A percentile compares a stretch with the other conserved stretches of the same genome.
phyloP scores from a whole-genome alignment of 2,329 filamentous ascomycete species.

The Neophaeococcomyces aloes region DNA sequence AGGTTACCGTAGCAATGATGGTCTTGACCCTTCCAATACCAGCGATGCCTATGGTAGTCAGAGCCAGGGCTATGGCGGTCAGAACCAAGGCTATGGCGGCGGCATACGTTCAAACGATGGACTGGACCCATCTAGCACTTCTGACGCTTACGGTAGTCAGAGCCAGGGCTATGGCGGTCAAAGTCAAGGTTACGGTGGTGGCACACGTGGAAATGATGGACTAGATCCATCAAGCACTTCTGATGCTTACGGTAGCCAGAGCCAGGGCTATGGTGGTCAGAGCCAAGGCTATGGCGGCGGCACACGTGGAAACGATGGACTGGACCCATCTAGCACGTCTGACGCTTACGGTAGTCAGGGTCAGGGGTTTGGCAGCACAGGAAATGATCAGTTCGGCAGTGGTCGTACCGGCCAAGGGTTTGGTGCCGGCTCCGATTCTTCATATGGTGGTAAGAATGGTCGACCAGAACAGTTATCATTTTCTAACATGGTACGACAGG shows the following conservation, averaged over 20 bases:
- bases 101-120: not conserved
- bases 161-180: not conserved
- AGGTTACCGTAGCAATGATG: conserved; percentile 3
- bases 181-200: too few relatives aligned
- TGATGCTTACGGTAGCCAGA: not conserved
- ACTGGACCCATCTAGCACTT: not conserved
- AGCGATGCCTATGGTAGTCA: not conserved
- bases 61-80: too few relatives aligned
- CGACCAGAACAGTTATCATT: not conserved
- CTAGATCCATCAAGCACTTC: not conserved
- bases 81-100: too few relatives aligned
- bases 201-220: not conserved
- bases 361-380: not conserved
- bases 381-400: not conserved
- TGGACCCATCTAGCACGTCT: not conserved
- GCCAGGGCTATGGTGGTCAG: not conserved
- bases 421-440: not conserved
- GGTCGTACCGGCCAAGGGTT: not conserved
- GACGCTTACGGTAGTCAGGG: not conserved
- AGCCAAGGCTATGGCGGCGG: not conserved
- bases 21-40: conserved; percentile 1
- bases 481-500: not conserved
- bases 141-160: not conserved
- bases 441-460: not conserved
- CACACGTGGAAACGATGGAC: not conserved